phyloP scores from a whole-genome alignment of 306 rosid species.

The Prosopis cineraria region DNA sequence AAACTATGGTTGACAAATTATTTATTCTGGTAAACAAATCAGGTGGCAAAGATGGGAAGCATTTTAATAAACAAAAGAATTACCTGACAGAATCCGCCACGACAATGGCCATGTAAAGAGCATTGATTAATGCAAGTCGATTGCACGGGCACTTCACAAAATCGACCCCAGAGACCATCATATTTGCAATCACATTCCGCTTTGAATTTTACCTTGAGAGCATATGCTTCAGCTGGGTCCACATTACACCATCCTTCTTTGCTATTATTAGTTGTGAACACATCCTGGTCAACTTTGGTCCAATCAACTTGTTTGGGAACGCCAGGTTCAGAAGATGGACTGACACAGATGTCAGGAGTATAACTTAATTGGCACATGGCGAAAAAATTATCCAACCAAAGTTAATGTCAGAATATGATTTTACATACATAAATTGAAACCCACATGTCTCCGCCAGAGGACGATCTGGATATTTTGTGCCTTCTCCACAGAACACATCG shows the following conservation, averaged over 20 bases:
- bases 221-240: slow-evolving; percentile 84
- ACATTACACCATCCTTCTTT: slow-evolving; percentile 95
- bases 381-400: slow-evolving; percentile 31
- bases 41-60: slow-evolving; percentile 22
- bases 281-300: slow-evolving; percentile 71
- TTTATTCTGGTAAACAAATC: slow-evolving; percentile 30
- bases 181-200: slow-evolving; percentile 90
- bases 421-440: slow-evolving; percentile 71
- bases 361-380: slow-evolving; percentile 21
- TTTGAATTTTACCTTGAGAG: slow-evolving; percentile 68
- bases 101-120: slow-evolving; percentile 83
- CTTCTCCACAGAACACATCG: slow-evolving; percentile 99
- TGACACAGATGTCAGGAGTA: slow-evolving; percentile 44
- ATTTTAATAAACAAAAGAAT: slow-evolving; percentile 23
- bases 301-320: slow-evolving; percentile 69
- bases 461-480: slow-evolving; percentile 92
- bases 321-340: slow-evolving; percentile 66
- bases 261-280: slow-evolving; percentile 77
- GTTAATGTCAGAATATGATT: slow-evolving; percentile 24
- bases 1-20: slow-evolving; percentile 20
- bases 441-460: slow-evolving; percentile 96
- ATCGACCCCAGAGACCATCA: slow-evolving; percentile 71
- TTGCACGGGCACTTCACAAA: slow-evolving; percentile 80
- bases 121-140: slow-evolving; percentile 91
- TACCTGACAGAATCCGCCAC: slow-evolving; percentile 94